Conservation (phyloP, 202 grass and related monocot species). For the Miscanthus sacchariflorus region DNA sequence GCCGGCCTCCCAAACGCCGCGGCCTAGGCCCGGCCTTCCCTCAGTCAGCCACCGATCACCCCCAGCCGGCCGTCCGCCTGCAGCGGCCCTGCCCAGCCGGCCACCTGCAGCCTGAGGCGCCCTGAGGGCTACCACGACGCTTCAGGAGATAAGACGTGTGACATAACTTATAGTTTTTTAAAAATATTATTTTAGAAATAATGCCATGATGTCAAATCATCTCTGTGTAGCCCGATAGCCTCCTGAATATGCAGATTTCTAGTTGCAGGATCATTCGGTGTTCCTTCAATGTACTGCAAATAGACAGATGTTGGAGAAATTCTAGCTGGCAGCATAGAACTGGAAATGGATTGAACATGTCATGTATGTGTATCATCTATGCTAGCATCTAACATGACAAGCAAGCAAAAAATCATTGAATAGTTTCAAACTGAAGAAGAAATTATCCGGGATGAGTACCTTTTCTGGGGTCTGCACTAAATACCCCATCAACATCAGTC, state of each 20-base stretch:
- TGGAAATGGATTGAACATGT: not conserved
- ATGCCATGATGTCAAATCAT: not conserved
- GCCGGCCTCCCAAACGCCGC: no score
- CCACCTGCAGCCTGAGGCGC: no score
- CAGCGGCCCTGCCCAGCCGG: no score
- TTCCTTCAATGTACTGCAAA: no score
- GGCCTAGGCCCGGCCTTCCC: no score
- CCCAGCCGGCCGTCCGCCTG: no score
- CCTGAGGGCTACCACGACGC: no score
- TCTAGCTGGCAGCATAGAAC: not conserved
- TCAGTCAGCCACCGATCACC: no score
- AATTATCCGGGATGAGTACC: constrained; percentile 41
- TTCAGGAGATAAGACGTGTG: no score
- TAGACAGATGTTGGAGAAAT: not conserved
- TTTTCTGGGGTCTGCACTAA: constrained; percentile 98
- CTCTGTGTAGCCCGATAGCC: not conserved
- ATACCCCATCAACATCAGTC: constrained; percentile 99
- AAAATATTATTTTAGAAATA: not conserved
- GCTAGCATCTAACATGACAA: not conserved
- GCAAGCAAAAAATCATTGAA: not conserved
- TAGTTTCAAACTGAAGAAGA: not conserved
- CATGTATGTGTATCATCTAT: not conserved
- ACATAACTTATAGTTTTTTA: no score
- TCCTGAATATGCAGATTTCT: not conserved
- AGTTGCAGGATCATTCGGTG: not conserved